phyloP scores from a whole-genome alignment of 2,329 filamentous ascomycete species.

The Curvularia eragrostidis region DNA sequence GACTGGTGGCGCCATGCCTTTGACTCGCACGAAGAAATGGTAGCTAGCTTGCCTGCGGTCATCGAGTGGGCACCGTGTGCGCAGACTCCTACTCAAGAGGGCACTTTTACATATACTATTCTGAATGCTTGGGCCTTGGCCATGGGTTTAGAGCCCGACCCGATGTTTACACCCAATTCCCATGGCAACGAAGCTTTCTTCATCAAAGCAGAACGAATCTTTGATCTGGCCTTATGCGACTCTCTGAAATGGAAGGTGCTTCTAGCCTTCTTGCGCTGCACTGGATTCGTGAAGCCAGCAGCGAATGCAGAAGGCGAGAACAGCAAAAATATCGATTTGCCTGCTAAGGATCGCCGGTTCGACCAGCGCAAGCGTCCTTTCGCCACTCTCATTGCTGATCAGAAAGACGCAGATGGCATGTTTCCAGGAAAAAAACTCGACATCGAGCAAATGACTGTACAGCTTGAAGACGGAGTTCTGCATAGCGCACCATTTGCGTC shows the following conservation, averaged over 20 bases:
- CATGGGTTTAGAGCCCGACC: conserved; percentile 21
- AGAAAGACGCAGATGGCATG: not conserved
- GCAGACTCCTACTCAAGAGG: not conserved
- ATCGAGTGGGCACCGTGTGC: conserved; percentile 13
- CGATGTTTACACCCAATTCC: conserved; percentile 6
- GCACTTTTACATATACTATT: conserved; percentile 11
- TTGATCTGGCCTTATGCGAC: conserved; percentile 11
- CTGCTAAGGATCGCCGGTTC: conserved; percentile 11
- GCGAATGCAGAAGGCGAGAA: not conserved
- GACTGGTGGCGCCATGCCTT: conserved; percentile 5
- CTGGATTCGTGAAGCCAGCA: conserved; percentile 8
- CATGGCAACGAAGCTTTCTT: conserved; percentile 9
- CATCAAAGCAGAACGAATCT: conserved; percentile 11
- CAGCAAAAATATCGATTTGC: not conserved
- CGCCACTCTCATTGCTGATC: not conserved
- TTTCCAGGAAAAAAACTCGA: not conserved
- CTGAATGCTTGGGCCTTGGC: conserved; percentile 31
- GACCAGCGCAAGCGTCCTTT: conserved; percentile 6
- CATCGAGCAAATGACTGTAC: not conserved
- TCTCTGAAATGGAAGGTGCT: conserved; percentile 20
- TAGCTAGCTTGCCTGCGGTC: not conserved
- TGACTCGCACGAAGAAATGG: conserved; percentile 1
- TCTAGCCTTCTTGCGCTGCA: conserved; percentile 17
- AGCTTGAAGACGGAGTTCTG: not conserved
- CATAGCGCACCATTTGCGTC: not conserved